Evolutionary conservation across 2,329 filamentous ascomycete genomes (phyloP).

Genomic region (Verticillium isaacii): DNA sequence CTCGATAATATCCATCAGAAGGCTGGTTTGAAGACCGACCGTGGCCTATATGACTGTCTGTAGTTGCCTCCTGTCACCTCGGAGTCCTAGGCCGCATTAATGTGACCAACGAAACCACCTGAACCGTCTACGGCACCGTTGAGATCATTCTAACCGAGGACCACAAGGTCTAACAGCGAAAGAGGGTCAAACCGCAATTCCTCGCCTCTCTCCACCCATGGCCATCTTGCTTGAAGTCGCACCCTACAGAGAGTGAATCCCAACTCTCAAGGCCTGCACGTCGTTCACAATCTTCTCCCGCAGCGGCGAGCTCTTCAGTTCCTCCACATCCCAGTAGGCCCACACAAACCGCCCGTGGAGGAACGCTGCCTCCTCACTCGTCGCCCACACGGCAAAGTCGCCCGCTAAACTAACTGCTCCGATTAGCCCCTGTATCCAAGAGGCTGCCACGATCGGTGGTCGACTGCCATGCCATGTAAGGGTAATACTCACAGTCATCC

Average conservation of each 20-base stretch:
- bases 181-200: too few relatives aligned
- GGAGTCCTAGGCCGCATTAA: too few relatives aligned
- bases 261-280: constrained; percentile 11
- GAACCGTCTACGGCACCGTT: too few relatives aligned
- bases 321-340: constrained; percentile 35
- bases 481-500: neutral
- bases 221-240: too few relatives aligned
- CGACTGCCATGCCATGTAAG: neutral
- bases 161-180: too few relatives aligned
- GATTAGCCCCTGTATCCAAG: neutral
- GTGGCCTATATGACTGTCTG: too few relatives aligned
- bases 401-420: neutral
- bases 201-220: too few relatives aligned
- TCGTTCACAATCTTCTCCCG: constrained; percentile 10
- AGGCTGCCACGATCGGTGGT: neutral
- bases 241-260: neutral
- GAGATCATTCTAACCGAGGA: too few relatives aligned
- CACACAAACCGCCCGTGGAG: constrained; percentile 33
- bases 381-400: constrained; percentile 32
- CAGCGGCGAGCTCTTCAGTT: constrained; percentile 19
- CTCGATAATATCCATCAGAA: too few relatives aligned
- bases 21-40: too few relatives aligned
- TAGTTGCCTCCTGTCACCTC: too few relatives aligned
- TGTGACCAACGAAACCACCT: too few relatives aligned
- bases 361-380: constrained; percentile 30